Evolutionary conservation across 139 green algal genomes (phyloP).

Genomic region (Chlorella sp.): DNA sequence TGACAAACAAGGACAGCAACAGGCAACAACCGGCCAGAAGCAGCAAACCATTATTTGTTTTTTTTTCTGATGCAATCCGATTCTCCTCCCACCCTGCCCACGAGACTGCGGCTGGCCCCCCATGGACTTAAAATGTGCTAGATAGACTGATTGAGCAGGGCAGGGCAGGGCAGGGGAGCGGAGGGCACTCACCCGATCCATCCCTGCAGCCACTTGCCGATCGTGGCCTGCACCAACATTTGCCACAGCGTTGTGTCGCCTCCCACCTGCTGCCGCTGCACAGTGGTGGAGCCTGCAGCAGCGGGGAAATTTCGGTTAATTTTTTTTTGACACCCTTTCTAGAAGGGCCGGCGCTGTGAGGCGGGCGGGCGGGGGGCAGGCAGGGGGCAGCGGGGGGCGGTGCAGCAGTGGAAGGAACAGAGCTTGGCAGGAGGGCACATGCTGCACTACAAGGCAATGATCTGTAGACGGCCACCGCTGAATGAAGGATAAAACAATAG

Average conservation of each 20-base stretch:
- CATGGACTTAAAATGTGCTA: too few species aligned
- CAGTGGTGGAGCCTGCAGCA: conserved; percentile 17
- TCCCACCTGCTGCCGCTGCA: conserved; percentile 16
- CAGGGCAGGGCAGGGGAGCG: neutral
- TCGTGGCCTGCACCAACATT: neutral
- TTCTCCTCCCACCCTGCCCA: too few species aligned
- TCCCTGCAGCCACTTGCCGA: conserved; percentile 2
- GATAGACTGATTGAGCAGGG: neutral
- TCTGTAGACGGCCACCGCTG: neutral
- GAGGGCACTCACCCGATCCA: neutral
- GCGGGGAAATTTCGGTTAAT: too few species aligned
- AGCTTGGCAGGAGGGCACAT: neutral
- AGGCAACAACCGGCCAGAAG: neutral
- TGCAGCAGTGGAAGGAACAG: neutral
- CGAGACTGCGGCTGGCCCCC: neutral
- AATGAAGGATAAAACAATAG: neutral
- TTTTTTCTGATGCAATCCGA: too few species aligned
- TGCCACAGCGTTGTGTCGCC: neutral
- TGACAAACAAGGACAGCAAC: too few species aligned
- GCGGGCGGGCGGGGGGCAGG: neutral
- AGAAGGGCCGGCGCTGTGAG: neutral
- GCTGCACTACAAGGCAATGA: neutral
- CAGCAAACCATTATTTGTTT: neutral
- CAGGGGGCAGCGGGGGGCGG: neutral
- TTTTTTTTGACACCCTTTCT: too few species aligned